Evolutionary conservation across 768 basidiomycete species (phyloP), one percentile per base, ranked within the genome.

Genomic region (Auricularia sp.): DNA sequence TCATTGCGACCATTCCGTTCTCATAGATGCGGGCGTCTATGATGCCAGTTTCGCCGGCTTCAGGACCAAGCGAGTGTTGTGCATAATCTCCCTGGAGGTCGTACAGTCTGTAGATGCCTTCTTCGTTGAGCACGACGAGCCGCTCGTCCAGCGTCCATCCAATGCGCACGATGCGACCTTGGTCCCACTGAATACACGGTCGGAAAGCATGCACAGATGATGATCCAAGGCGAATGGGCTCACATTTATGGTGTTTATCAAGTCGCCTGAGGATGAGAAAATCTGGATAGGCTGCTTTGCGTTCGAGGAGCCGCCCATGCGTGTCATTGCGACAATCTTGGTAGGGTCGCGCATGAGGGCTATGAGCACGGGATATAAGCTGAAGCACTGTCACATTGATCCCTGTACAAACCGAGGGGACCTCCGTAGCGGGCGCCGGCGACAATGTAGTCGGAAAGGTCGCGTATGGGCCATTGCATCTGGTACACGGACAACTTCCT

Each of bases 41-140:
- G 39, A 98, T 81, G 0, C 93, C 94, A 65, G 86, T 77, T 73
- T 95, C 94, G 3, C 83, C 81, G 0, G 89, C 91, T 62, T 96
- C 94, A 8, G 78, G 78, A 7, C 93, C 94, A 2, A 98, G 80
- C 0, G 93, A 92, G 72, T 87, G 83, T 67, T 98, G 94, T 65
- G 83, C 78, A 72, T 94, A 97, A 69, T 90, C 89, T 64, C 88
- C 87, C 74, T 92, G 88, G 39, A 92, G 77, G 76, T 93, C 89
- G 71, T 98, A 98, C 33, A 98, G 70, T 58, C 97, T 82, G 75
- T 97, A 99, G 5, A 83, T 81, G 33, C 96, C 95, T 70, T 98
- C 94, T 75, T 96, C 94, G 71, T 94, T 92, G 45, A 98, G 76
- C 14, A 98, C 83, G 0, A 88, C 85, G 42, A 99, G 80, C 45